Conservation (phyloP, 805 yeast genomes). For the Peterozyma xylosa region DNA sequence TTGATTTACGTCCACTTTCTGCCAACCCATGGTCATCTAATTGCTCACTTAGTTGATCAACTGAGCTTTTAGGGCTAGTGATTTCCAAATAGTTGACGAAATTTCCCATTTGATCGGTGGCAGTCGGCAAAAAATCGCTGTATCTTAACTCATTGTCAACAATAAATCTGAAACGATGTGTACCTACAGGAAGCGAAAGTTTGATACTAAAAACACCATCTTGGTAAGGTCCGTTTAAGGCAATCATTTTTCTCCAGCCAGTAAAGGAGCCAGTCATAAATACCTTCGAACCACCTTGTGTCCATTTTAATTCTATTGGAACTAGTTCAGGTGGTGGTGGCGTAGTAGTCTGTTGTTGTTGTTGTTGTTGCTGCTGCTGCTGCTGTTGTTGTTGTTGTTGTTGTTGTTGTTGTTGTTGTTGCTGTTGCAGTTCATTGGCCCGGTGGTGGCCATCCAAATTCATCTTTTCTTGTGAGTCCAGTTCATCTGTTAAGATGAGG, state of each 20-base stretch:
- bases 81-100: slow-evolving; percentile 89
- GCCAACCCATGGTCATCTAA: slow-evolving; percentile 8
- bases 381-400: slow-evolving; percentile 8
- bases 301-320: slow-evolving; percentile 79
- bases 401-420: slow-evolving; percentile 12
- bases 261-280: slow-evolving; percentile 97
- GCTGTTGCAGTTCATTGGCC: slow-evolving; percentile 7
- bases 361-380: slow-evolving; percentile 2
- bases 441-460: slow-evolving; percentile 7
- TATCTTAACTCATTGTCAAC: slow-evolving; percentile 90
- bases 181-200: slow-evolving; percentile 78
- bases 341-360: too few relatives aligned
- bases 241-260: slow-evolving; percentile 98
- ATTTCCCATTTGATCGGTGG: slow-evolving; percentile 95
- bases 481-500: slow-evolving; percentile 61
- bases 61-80: slow-evolving; percentile 16
- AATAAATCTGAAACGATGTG: slow-evolving; percentile 88
- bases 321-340: slow-evolving; percentile 17
- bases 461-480: slow-evolving; percentile 29
- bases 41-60: slow-evolving; percentile 12
- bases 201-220: slow-evolving; percentile 58
- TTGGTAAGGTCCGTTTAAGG: slow-evolving; percentile 48
- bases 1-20: slow-evolving; percentile 8
- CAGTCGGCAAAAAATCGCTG: slow-evolving; percentile 87
- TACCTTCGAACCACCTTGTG: slow-evolving; percentile 92